A percentile compares a stretch with the other conserved stretches of the same genome.
Evolutionary conservation across 129 eudicot species (phyloP).

Genomic region (Smallanthus sonchifolius): DNA sequence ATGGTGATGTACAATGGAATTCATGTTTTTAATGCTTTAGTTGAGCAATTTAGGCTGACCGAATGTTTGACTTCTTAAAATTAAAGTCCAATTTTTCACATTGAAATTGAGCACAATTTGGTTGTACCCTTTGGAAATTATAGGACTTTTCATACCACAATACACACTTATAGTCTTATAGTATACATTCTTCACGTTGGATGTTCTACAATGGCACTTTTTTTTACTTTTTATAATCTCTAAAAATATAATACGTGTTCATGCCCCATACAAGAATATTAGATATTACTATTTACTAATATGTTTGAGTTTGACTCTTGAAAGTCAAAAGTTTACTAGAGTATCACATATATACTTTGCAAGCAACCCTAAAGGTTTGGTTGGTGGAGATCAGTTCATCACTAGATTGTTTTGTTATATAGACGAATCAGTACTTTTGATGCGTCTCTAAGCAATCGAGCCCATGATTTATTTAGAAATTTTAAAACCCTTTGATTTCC

Average conservation of each 20-base stretch:
- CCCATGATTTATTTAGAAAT: neutral
- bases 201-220: neutral
- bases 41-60: neutral
- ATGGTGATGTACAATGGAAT: neutral
- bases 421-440: slow-evolving; percentile 8
- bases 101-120: neutral
- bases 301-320: slow-evolving; percentile 15
- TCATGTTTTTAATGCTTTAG: neutral
- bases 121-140: neutral
- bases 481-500: neutral
- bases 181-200: neutral
- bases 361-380: slow-evolving; percentile 28
- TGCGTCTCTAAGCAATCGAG: slow-evolving; percentile 22
- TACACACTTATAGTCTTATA: neutral
- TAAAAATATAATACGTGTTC: neutral
- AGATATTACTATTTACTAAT: neutral
- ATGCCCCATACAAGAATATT: neutral
- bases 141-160: neutral
- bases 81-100: neutral
- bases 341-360: slow-evolving; percentile 28
- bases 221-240: neutral
- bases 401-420: slow-evolving; percentile 19
- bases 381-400: slow-evolving; percentile 13
- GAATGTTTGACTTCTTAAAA: neutral
- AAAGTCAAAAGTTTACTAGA: slow-evolving; percentile 7